These are phyloP conservation scores for Trichosanthes truncata DNA, from an alignment of 306 rosid genomes.

Conservation along the genomic window DNA sequence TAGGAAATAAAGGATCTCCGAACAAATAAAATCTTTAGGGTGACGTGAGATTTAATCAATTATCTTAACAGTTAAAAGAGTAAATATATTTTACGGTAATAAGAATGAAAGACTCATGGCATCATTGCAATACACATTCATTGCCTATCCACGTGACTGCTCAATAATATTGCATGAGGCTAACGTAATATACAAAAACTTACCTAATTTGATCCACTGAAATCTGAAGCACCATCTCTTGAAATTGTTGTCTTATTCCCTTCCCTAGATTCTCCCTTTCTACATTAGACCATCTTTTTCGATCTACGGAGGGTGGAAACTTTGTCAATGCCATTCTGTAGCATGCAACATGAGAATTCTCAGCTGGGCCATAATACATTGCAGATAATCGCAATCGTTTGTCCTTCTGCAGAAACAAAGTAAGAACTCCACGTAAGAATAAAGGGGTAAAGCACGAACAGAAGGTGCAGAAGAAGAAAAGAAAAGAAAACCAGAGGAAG, in stretches of 20 bases:
- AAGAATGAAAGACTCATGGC: background rate
- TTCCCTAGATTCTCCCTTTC: conserved; percentile 60
- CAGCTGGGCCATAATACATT: conserved; percentile 60
- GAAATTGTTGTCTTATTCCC: conserved; percentile 87
- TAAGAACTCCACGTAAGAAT: conserved; percentile 3
- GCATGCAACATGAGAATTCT: conserved; percentile 56
- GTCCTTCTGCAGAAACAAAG: conserved; percentile 27
- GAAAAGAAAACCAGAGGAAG: background rate
- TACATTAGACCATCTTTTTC: conserved; percentile 58
- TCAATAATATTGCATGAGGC: background rate
- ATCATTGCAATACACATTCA: background rate
- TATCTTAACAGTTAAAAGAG: background rate
- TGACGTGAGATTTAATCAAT: background rate
- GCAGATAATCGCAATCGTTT: conserved; percentile 34
- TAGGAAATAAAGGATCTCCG: background rate
- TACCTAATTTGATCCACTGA: conserved; percentile 56
- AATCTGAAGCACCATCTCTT: conserved; percentile 52
- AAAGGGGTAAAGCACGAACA: background rate
- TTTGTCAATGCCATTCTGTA: conserved; percentile 55
- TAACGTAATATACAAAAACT: background rate
- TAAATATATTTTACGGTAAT: background rate
- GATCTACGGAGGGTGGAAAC: conserved; percentile 46
- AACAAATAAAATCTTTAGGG: background rate
- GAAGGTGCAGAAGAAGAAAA: background rate
- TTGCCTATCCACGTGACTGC: background rate